Evolutionary conservation across 1,284 basidiomycete genomes (phyloP).

Genomic region (Papiliotrema fonsecae): DNA sequence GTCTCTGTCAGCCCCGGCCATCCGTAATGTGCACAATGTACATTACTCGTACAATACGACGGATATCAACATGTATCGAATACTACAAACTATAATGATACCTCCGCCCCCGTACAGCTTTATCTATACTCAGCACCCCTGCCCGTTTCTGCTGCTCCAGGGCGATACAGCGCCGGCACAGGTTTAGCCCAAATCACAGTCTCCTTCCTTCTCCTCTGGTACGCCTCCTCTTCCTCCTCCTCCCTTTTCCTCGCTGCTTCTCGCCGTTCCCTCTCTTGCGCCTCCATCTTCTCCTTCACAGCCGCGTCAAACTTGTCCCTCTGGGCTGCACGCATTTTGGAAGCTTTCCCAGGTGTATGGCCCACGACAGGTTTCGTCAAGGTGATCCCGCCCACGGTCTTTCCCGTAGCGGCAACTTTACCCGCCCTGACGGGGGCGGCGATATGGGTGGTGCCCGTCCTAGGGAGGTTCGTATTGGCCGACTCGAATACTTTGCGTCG

Average conservation of each 20-base stretch:
- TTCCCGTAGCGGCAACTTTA: neutral
- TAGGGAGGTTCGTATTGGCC: conserved; percentile 4
- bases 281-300: conserved; percentile 13
- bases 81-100: too few relatives aligned
- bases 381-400: neutral
- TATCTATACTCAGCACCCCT: neutral
- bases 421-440: neutral
- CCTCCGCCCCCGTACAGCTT: neutral
- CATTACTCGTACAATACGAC: neutral
- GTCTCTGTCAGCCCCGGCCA: neutral
- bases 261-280: conserved; percentile 9
- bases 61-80: neutral
- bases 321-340: conserved; percentile 16
- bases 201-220: conserved; percentile 20
- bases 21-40: neutral
- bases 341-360: conserved; percentile 32
- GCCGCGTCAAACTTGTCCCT: conserved; percentile 20
- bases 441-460: neutral
- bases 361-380: conserved; percentile 23
- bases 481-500: conserved; percentile 27
- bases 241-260: conserved; percentile 13
- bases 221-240: conserved; percentile 25
- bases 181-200: conserved; percentile 32
- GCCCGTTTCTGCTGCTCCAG: neutral
- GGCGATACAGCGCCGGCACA: conserved; percentile 30